A percentile compares a stretch with the other conserved stretches of the same genome.
Conservation (phyloP, 495 filamentous ascomycete genomes). For the Bathelium albidoporum region DNA sequence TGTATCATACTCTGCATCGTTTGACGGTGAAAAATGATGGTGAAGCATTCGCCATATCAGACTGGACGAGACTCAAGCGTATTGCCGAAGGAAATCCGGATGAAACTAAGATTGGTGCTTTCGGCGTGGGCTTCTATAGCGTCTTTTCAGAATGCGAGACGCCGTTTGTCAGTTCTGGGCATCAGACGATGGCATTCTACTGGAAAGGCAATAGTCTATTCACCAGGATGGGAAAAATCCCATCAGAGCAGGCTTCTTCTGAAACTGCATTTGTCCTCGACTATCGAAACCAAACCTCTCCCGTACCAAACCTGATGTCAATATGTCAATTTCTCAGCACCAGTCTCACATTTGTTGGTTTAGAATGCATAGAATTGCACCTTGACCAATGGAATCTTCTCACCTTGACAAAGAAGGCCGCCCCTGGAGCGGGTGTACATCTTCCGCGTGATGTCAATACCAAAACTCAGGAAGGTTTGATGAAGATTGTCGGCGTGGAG, state of each 20-base stretch:
- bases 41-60: slow-evolving; percentile 67
- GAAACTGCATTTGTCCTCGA: slow-evolving; percentile 89
- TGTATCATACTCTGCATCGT: slow-evolving; percentile 71
- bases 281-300: slow-evolving; percentile 76
- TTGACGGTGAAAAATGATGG: slow-evolving; percentile 87
- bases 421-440: slow-evolving; percentile 57
- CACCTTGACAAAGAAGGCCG: slow-evolving; percentile 67
- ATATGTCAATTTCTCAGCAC: slow-evolving; percentile 87
- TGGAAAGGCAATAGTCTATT: slow-evolving; percentile 95
- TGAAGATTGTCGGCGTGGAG: slow-evolving; percentile 66
- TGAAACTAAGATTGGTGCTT: slow-evolving; percentile 97
- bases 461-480: slow-evolving; percentile 68
- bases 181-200: slow-evolving; percentile 93
- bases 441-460: slow-evolving; percentile 75
- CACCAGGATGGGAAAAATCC: slow-evolving; percentile 67
- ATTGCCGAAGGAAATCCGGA: slow-evolving; percentile 98
- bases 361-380: slow-evolving; percentile 80
- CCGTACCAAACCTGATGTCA: slow-evolving; percentile 71
- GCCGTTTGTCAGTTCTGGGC: slow-evolving; percentile 86
- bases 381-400: slow-evolving; percentile 79
- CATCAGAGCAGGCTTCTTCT: slow-evolving; percentile 44
- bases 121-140: slow-evolving; percentile 97
- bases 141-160: slow-evolving; percentile 98
- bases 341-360: slow-evolving; percentile 88
- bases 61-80: slow-evolving; percentile 88